Evolutionary conservation across 768 basidiomycete species (phyloP).

Genomic region (Inosperma sp.): DNA sequence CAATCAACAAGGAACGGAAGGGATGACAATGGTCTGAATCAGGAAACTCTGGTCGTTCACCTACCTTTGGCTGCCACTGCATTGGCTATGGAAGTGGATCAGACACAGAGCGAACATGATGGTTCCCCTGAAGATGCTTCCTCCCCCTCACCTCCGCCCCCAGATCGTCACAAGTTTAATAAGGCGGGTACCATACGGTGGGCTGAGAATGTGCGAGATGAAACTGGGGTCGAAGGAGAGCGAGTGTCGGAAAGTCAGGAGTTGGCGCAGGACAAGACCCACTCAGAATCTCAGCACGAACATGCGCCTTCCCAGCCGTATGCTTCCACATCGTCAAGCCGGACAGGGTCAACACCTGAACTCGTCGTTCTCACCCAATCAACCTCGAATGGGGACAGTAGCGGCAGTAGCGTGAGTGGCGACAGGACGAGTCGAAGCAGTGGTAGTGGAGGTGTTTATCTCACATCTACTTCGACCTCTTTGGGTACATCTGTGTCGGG

Average conservation of each 20-base stretch:
- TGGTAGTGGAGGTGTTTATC: neutral
- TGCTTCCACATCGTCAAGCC: slow-evolving; percentile 4
- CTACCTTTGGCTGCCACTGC: slow-evolving; percentile 25
- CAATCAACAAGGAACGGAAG: neutral
- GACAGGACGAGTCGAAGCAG: slow-evolving; percentile 5
- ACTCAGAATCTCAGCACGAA: too few relatives aligned
- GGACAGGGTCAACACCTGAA: slow-evolving; percentile 1
- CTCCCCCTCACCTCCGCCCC: slow-evolving; percentile 5
- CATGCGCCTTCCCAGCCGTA: too few relatives aligned
- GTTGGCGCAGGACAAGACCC: neutral
- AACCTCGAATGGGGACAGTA: slow-evolving; percentile 6
- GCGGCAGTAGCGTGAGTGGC: slow-evolving; percentile 1
- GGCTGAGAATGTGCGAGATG: slow-evolving; percentile 37
- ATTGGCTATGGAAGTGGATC: slow-evolving; percentile 24
- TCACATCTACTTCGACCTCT: slow-evolving; percentile 15
- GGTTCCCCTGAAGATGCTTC: slow-evolving; percentile 10
- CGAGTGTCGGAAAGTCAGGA: neutral
- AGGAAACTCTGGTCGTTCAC: slow-evolving; percentile 30
- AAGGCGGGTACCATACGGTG: slow-evolving; percentile 38
- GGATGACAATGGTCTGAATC: neutral
- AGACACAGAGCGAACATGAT: slow-evolving; percentile 15
- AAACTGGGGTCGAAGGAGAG: slow-evolving; percentile 17
- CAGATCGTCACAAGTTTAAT: slow-evolving; percentile 6
- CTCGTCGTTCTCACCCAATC: neutral
- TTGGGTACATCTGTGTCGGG: slow-evolving; percentile 12